Evolutionary conservation across 2,329 filamentous ascomycete species (phyloP).

Genomic region (Monilinia laxa): DNA sequence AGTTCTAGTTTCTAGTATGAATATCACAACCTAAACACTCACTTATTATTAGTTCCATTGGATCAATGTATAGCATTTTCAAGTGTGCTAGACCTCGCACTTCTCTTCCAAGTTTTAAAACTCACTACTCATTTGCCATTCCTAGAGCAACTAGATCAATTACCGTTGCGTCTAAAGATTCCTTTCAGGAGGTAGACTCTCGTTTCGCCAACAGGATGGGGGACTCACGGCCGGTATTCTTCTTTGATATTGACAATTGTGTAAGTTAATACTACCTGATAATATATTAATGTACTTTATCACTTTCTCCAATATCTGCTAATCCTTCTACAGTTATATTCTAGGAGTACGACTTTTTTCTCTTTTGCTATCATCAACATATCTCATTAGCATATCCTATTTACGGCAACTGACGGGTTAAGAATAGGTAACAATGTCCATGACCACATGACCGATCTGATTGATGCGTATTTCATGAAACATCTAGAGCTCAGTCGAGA

Average conservation of each 20-base stretch:
- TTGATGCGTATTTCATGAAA: constrained; percentile 53
- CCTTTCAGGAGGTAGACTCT: not conserved
- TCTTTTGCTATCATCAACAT: not conserved
- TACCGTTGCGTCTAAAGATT: not conserved
- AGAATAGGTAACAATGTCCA: constrained; percentile 72
- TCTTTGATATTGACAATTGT: constrained; percentile 98
- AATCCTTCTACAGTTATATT: constrained; percentile 61
- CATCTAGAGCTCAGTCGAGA: constrained; percentile 73
- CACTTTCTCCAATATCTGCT: not conserved
- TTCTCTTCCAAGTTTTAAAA: constrained; percentile 2
- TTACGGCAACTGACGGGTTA: constrained; percentile 4
- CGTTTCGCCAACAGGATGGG: constrained; percentile 24
- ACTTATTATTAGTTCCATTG: not conserved
- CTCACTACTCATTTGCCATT: not conserved
- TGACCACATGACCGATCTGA: constrained; percentile 83
- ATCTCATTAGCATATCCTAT: not conserved
- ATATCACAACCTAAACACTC: not conserved
- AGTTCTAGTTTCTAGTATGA: no score
- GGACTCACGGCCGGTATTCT: constrained; percentile 54
- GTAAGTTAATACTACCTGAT: constrained; percentile 71
- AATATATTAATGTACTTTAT: constrained; percentile 56
- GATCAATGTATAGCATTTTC: constrained; percentile 14
- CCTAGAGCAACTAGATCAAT: constrained; percentile 18
- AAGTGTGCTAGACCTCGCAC: constrained; percentile 14
- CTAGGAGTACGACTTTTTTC: constrained; percentile 60